A percentile compares a stretch with the other conserved stretches of the same genome.
phyloP scores from a whole-genome alignment of 1,284 basidiomycete genomes.

The Cystobasidiaceae sp. region DNA sequence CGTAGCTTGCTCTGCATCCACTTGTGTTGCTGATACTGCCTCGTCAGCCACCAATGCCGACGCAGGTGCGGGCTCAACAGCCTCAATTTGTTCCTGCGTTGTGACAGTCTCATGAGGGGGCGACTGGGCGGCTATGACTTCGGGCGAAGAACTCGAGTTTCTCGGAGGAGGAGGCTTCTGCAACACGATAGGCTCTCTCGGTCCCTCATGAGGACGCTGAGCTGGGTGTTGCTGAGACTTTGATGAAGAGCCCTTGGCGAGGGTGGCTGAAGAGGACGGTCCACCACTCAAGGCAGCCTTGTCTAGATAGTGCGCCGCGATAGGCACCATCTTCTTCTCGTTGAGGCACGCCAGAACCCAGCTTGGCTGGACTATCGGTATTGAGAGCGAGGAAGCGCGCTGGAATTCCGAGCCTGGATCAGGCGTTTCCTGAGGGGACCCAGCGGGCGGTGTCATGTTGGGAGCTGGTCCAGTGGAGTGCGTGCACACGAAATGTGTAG shows the following conservation, averaged over 20 bases:
- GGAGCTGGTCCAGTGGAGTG: constrained; percentile 60
- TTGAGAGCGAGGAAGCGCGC: constrained; percentile 78
- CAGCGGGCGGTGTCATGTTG: constrained; percentile 42
- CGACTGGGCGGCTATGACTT: neutral
- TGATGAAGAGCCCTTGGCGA: constrained; percentile 1
- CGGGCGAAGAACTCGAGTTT: neutral
- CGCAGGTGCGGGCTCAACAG: neutral
- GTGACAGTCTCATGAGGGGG: neutral
- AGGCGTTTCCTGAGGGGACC: constrained; percentile 10
- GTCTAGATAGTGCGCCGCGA: constrained; percentile 38
- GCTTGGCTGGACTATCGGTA: constrained; percentile 45
- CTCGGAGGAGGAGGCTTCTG: constrained; percentile 25
- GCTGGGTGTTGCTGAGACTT: neutral
- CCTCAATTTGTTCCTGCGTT: neutral
- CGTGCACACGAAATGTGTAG: constrained; percentile 92
- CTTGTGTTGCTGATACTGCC: neutral
- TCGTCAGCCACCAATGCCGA: neutral
- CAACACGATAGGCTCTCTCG: constrained; percentile 9
- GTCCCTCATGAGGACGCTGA: neutral
- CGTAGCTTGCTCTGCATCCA: neutral
- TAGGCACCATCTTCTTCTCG: constrained; percentile 44
- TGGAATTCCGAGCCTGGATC: constrained; percentile 77
- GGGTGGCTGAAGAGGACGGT: constrained; percentile 7
- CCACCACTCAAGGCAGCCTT: constrained; percentile 13
- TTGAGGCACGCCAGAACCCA: constrained; percentile 43